Base-by-base conservation (phyloP, 2,329 filamentous ascomycete species). In the Diplodia sapinea region DNA sequence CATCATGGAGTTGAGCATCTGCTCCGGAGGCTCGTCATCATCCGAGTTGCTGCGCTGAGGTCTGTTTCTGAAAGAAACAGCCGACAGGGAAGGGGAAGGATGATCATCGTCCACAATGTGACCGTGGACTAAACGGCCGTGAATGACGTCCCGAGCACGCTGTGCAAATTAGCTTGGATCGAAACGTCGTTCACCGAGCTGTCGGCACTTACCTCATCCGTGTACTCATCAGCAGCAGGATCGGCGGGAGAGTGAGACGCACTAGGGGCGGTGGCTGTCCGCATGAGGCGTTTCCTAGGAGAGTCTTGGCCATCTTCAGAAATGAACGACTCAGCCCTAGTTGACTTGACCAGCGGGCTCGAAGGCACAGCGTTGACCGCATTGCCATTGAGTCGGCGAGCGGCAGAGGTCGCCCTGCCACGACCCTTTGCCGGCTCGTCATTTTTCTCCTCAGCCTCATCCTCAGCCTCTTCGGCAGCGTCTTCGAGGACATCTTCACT, bases 61-160 rank as follows among this genome's bases (percentile, higher is more conserved):
- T 71, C 1, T 84, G 83, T 47, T 81, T 81, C 68, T 84, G 76
- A 66, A 85, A 9, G 88, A 88, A n/a, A 88, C 82, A 33, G 82
- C 82, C 6, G 84, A 94, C 70, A 87, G 84, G 56, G 86, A 84
- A 17, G 93, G 91, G 1, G 93, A 96, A 2, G 91, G 91, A 74
- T 93, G 94, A 76, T 97, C 91, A 76, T 97, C 95, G 70, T 96
- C 92, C 12, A 99, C 95, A 72, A 99, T 91, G 76, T 98, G 95
- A 15, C 95, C 95, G 73, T 97, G 93, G 9, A 98, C 88, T 52
- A 99, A 84, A 65, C 95, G 90, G 11, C 93, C 94, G 68, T 94
- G 94, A 51, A 94, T 96, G 57, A 99, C 94, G 76, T 98, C 94
- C 50, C 90, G 87, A 20, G 92, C 93, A 68, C 92, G 90, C 78